These are phyloP conservation scores for Pseudocercospora fijiensis DNA, from an alignment of 2,329 filamentous ascomycete species.

Conservation along the genomic window DNA sequence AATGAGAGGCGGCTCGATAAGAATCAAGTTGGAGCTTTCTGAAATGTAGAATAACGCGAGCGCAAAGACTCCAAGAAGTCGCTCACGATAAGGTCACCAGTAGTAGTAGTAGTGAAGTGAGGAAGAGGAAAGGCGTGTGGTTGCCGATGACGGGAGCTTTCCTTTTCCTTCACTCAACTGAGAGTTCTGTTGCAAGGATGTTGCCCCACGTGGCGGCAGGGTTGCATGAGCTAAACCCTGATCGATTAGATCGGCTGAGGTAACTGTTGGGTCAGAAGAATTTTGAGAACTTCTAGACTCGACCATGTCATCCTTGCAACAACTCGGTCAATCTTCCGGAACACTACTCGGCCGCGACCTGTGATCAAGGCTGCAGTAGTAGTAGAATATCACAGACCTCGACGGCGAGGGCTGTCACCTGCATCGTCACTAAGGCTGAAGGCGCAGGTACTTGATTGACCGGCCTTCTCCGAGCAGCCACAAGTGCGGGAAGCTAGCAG, in stretches of 20 bases:
- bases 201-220: neutral
- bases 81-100: constrained; percentile 41
- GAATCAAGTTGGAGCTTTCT: constrained; percentile 47
- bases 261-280: neutral
- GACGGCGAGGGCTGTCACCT: neutral
- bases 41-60: constrained; percentile 45
- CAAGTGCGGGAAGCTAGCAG: neutral
- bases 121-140: constrained; percentile 12
- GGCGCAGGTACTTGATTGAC: neutral
- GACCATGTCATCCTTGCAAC: neutral
- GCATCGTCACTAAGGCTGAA: neutral
- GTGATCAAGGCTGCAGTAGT: neutral
- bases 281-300: neutral
- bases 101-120: constrained; percentile 3
- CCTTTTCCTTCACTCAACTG: constrained; percentile 8
- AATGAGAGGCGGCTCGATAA: neutral
- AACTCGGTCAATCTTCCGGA: neutral
- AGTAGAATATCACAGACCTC: neutral
- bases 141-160: neutral
- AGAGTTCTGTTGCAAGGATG: neutral
- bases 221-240: neutral
- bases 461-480: neutral
- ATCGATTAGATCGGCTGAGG: neutral
- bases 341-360: neutral
- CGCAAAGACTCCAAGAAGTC: constrained; percentile 60